Conservation (phyloP, 1,284 basidiomycete species). For the Pseudozyma hubeiensis region DNA sequence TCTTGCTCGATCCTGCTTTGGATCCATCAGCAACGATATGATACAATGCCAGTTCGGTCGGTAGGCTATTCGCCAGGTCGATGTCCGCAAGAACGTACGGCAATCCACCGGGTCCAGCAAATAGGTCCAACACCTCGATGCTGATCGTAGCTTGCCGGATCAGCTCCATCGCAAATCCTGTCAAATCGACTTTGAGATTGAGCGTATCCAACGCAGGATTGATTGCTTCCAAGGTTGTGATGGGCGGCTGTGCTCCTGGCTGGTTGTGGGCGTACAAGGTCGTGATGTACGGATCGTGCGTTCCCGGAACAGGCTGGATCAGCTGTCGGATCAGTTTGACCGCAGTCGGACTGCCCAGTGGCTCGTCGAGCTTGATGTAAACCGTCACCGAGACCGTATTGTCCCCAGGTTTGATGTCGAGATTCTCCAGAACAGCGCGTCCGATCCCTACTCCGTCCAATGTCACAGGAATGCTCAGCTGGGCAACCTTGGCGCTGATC, state of each 20-base stretch:
- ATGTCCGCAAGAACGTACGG: slow-evolving; percentile 8
- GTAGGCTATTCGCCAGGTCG: slow-evolving; percentile 3
- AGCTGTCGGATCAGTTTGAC: slow-evolving; percentile 69
- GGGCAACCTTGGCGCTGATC: slow-evolving; percentile 75
- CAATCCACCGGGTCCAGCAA: slow-evolving; percentile 17
- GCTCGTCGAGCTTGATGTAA: slow-evolving; percentile 76
- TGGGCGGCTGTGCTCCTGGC: slow-evolving; percentile 74
- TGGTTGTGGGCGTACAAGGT: slow-evolving; percentile 75
- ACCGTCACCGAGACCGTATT: slow-evolving; percentile 75
- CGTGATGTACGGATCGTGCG: slow-evolving; percentile 8
- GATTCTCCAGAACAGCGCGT: slow-evolving; percentile 68
- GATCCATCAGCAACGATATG: slow-evolving; percentile 6
- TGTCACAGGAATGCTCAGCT: slow-evolving; percentile 74
- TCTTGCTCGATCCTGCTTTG: slow-evolving; percentile 13
- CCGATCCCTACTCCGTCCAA: slow-evolving; percentile 72
- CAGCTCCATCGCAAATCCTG: slow-evolving; percentile 68
- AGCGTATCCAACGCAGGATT: slow-evolving; percentile 59
- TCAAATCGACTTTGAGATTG: slow-evolving; percentile 72
- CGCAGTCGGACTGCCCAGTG: slow-evolving; percentile 75
- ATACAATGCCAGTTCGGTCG: slow-evolving; percentile 6
- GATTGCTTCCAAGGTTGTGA: slow-evolving; percentile 48
- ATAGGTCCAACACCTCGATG: slow-evolving; percentile 25
- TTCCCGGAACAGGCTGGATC: slow-evolving; percentile 36
- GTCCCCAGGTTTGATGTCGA: slow-evolving; percentile 74
- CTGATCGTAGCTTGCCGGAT: slow-evolving; percentile 26